Percentiles rank a stretch among this genome's conserved stretches.
phyloP scores from a whole-genome alignment of 2,329 filamentous ascomycete species.

The Ophiostoma himal-ulmi region DNA sequence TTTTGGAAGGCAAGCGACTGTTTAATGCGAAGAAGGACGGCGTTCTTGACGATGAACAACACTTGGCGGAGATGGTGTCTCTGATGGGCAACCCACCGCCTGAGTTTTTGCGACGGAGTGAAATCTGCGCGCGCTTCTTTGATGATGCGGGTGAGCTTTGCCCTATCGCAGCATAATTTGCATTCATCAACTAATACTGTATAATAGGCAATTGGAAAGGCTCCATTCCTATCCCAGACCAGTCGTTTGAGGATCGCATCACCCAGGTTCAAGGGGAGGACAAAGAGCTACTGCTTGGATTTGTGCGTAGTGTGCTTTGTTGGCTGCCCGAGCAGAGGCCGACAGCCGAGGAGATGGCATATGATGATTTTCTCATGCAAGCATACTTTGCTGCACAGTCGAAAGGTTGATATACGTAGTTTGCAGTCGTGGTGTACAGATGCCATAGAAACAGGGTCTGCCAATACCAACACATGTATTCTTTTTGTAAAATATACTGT shows the following conservation, averaged over 20 bases:
- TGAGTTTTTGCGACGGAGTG: background rate
- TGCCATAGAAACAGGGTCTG: background rate
- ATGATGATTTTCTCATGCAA: constrained; percentile 13
- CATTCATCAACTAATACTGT: background rate
- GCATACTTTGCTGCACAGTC: constrained; percentile 10
- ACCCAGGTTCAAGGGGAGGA: constrained; percentile 7
- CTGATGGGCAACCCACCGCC: constrained; percentile 13
- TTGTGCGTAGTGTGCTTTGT: constrained; percentile 11
- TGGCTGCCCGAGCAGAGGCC: constrained; percentile 6
- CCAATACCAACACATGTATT: background rate
- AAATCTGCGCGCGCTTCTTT: constrained; percentile 1
- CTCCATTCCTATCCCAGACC: constrained; percentile 6
- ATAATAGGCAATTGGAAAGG: constrained; percentile 10
- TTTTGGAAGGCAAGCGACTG: constrained; percentile 8
- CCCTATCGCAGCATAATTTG: background rate
- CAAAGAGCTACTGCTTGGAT: constrained; percentile 10
- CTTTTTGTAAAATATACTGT: background rate
- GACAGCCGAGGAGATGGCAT: constrained; percentile 10
- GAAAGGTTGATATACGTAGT: background rate
- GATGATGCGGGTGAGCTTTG: background rate
- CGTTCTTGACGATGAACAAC: constrained; percentile 5
- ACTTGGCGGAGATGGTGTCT: constrained; percentile 10
- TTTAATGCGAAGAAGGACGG: constrained; percentile 6
- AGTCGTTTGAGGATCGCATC: constrained; percentile 1
- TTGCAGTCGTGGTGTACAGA: background rate